These are phyloP conservation scores for Lipomyces orientalis DNA, from an alignment of 805 yeast species.

Conservation along the genomic window DNA sequence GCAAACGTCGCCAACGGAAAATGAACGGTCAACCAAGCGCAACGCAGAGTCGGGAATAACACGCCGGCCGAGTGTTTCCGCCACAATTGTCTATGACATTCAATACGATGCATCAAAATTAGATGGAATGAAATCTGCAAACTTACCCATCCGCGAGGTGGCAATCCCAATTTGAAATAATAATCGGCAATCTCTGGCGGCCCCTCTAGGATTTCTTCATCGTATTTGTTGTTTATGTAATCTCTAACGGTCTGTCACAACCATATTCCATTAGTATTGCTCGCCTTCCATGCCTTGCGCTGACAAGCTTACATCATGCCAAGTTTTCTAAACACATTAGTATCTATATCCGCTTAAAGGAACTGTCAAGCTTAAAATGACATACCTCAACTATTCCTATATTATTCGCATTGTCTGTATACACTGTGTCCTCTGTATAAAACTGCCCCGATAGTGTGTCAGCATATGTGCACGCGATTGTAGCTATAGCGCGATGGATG, in stretches of 20 bases:
- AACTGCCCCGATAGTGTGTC: constrained; percentile 13
- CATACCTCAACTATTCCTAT: constrained; percentile 36
- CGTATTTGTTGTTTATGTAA: constrained; percentile 20
- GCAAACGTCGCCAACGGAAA: constrained; percentile 33
- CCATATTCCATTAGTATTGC: constrained; percentile 5
- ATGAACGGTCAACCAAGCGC: constrained; percentile 31
- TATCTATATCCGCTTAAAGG: background rate
- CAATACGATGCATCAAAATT: background rate
- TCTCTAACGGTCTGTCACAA: constrained; percentile 27
- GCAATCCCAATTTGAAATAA: constrained; percentile 24
- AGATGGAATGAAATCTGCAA: background rate
- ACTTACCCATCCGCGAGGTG: constrained; percentile 37
- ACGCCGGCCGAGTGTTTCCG: constrained; percentile 27
- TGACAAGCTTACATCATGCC: constrained; percentile 34
- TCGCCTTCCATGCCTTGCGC: background rate
- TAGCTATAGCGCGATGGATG: background rate
- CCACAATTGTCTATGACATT: constrained; percentile 26
- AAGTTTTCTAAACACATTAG: constrained; percentile 28
- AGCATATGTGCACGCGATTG: background rate
- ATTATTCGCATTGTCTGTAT: constrained; percentile 19
- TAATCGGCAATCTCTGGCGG: constrained; percentile 32
- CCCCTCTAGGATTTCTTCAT: constrained; percentile 21
- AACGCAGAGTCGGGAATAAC: constrained; percentile 34
- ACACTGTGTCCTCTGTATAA: constrained; percentile 34
- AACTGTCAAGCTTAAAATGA: background rate